These are phyloP conservation scores for Allium cepa DNA, from an alignment of 106 monocot species.

Conservation along the genomic window DNA sequence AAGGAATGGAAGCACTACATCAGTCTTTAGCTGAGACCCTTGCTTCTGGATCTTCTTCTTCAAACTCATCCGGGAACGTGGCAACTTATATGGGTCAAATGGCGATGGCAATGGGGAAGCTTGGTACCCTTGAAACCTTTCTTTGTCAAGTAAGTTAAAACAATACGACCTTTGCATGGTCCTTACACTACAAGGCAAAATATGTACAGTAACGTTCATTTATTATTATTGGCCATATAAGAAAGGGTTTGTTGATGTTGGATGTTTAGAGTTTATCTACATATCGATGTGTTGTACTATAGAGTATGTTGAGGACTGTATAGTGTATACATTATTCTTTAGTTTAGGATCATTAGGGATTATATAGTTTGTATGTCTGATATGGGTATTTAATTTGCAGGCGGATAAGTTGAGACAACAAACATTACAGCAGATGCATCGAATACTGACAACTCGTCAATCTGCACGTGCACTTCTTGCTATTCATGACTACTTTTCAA, in stretches of 20 bases:
- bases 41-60: slow-evolving; percentile 28
- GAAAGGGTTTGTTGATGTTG: background rate
- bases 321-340: too few relatives aligned
- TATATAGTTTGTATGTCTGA: too few relatives aligned
- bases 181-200: background rate
- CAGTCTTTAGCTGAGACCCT: slow-evolving; percentile 55
- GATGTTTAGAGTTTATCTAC: too few relatives aligned
- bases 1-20: slow-evolving; percentile 63
- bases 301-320: too few relatives aligned
- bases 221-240: background rate
- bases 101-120: slow-evolving; percentile 76
- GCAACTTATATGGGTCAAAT: slow-evolving; percentile 76
- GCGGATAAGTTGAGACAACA: slow-evolving; percentile 58
- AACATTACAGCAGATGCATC: slow-evolving; percentile 51
- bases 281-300: too few relatives aligned
- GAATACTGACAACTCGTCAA: slow-evolving; percentile 59
- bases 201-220: background rate
- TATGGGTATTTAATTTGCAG: slow-evolving; percentile 10
- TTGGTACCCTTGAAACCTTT: slow-evolving; percentile 59
- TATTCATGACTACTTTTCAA: slow-evolving; percentile 48
- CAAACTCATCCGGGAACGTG: slow-evolving; percentile 42
- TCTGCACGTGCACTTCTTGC: slow-evolving; percentile 55
- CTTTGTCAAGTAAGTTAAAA: slow-evolving; percentile 32
- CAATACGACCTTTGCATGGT: background rate
- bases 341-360: too few relatives aligned